Conservation (phyloP, 306 rosid genomes). For the Quillaja saponaria region DNA sequence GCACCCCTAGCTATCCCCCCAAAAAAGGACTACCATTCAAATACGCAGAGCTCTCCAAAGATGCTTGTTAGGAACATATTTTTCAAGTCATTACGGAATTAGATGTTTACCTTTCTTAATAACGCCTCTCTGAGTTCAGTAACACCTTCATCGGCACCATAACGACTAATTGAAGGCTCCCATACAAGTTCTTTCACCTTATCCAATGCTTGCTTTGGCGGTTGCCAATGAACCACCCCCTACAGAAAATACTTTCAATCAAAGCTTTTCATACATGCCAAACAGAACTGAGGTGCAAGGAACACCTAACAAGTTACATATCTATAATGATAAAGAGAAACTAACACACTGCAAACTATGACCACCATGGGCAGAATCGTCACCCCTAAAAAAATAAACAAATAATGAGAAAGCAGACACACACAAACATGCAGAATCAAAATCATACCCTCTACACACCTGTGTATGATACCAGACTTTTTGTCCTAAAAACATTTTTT, state of each 20-base stretch:
- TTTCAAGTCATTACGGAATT: neutral
- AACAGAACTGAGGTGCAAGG: neutral
- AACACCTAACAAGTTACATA: neutral
- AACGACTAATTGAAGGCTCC: conserved; percentile 84
- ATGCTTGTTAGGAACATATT: too few species aligned
- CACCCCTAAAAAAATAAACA: neutral
- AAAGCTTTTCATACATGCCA: neutral
- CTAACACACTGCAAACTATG: too few species aligned
- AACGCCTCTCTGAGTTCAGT: conserved; percentile 86
- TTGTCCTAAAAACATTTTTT: too few species aligned
- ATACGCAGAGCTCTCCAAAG: too few species aligned
- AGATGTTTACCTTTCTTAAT: conserved; percentile 53
- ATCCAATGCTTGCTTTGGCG: conserved; percentile 78
- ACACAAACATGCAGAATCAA: conserved; percentile 17
- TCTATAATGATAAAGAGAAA: too few species aligned
- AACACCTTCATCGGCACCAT: conserved; percentile 91
- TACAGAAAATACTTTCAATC: too few species aligned
- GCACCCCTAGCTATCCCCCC: too few species aligned
- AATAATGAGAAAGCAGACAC: neutral
- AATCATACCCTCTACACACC: neutral
- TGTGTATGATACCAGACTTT: neutral
- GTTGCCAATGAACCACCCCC: conserved; percentile 99
- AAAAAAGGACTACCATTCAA: too few species aligned
- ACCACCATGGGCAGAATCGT: neutral
- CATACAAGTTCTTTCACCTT: conserved; percentile 77